Evolutionary conservation across 1,284 basidiomycete genomes (phyloP).

Genomic region (Heterobasidion annosum): DNA sequence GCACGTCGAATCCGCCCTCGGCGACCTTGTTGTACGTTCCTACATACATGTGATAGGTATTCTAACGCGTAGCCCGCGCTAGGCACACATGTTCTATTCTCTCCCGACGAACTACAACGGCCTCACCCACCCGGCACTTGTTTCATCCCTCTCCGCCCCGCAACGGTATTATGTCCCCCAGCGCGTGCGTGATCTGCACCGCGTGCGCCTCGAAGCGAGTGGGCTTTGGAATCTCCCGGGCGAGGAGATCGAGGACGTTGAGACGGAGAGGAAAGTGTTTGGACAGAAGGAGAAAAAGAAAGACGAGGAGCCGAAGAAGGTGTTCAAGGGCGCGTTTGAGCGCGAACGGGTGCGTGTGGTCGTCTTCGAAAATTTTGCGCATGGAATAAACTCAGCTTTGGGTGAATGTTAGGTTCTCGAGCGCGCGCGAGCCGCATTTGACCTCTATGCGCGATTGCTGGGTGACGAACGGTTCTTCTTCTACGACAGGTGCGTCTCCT

Average conservation of each 20-base stretch:
- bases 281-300: slow-evolving; percentile 24
- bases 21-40: slow-evolving; percentile 54
- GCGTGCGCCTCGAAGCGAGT: slow-evolving; percentile 47
- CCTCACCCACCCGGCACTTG: slow-evolving; percentile 44
- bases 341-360: slow-evolving; percentile 45
- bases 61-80: background rate
- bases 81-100: slow-evolving; percentile 54
- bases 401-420: slow-evolving; percentile 40
- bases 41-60: slow-evolving; percentile 5
- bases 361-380: background rate
- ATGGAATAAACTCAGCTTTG: background rate
- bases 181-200: slow-evolving; percentile 49
- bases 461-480: slow-evolving; percentile 43
- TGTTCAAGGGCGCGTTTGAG: slow-evolving; percentile 45
- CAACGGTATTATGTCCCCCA: slow-evolving; percentile 65
- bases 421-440: slow-evolving; percentile 46
- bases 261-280: slow-evolving; percentile 23
- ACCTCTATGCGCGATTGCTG: slow-evolving; percentile 49
- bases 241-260: slow-evolving; percentile 30
- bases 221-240: slow-evolving; percentile 51
- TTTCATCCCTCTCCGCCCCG: slow-evolving; percentile 50
- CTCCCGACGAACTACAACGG: slow-evolving; percentile 51
- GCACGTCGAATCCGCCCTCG: slow-evolving; percentile 57
- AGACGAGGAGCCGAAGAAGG: slow-evolving; percentile 15
- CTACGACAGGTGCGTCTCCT: slow-evolving; percentile 26